These are phyloP conservation scores for Malassezia furfur DNA, from an alignment of 1,284 basidiomycete species.

Conservation along the genomic window DNA sequence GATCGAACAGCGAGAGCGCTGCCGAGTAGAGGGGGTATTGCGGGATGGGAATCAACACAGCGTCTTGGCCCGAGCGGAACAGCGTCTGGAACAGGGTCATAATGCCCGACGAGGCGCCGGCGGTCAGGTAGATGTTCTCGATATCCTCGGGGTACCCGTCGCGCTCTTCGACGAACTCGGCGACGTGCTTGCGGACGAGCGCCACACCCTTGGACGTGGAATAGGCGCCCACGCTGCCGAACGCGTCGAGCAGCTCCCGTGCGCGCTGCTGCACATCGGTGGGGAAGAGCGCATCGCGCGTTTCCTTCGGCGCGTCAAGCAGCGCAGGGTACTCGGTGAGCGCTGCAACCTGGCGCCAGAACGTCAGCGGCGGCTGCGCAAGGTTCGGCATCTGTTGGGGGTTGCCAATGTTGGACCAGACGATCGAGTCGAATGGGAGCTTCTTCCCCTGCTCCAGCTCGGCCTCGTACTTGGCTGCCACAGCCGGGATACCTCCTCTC, in stretches of 20 bases:
- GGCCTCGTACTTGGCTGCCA: constrained; percentile 66
- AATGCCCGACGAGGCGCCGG: constrained; percentile 85
- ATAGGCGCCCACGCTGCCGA: constrained; percentile 90
- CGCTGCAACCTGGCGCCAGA: constrained; percentile 80
- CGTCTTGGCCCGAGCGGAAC: constrained; percentile 58
- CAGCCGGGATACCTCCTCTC: constrained; percentile 84
- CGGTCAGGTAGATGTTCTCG: constrained; percentile 82
- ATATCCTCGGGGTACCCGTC: constrained; percentile 63
- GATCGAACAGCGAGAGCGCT: constrained; percentile 73
- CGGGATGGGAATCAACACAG: constrained; percentile 88
- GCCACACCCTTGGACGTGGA: constrained; percentile 89
- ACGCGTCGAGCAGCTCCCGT: constrained; percentile 67
- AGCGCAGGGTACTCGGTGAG: constrained; percentile 85
- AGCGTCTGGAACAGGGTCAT: constrained; percentile 75
- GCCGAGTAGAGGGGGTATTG: constrained; percentile 97
- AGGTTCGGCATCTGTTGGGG: constrained; percentile 83
- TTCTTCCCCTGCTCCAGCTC: constrained; percentile 49
- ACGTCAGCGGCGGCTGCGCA: constrained; percentile 86
- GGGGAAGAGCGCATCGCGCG: constrained; percentile 59
- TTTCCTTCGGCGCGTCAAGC: constrained; percentile 54
- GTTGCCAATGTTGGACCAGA: constrained; percentile 95
- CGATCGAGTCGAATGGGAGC: constrained; percentile 78
- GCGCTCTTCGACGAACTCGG: constrained; percentile 65
- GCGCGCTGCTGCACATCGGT: constrained; percentile 75
- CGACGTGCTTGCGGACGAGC: constrained; percentile 76